Evolutionary conservation across 2,329 filamentous ascomycete species (phyloP), one percentile per base, ranked within the genome.

Genomic region (Stachybotrys echinatus): DNA sequence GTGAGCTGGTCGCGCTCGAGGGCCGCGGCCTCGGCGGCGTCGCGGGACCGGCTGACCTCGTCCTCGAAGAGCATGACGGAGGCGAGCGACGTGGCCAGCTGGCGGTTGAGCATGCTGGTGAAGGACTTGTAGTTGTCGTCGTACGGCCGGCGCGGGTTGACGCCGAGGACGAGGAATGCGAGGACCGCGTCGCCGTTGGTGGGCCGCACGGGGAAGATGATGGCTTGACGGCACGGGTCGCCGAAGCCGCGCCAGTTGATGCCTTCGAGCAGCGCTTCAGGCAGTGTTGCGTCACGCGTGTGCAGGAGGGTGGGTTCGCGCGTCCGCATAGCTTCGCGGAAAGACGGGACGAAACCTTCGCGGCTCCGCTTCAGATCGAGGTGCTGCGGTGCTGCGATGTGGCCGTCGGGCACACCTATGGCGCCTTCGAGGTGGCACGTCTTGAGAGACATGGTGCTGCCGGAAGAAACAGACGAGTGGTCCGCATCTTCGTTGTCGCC

Each of bases 111-210:
- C 47, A 69, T 58, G 20, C 57, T 74, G 3, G 84, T 69, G 52
- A 85, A 86, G 0, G 81, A 66, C 46, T 74, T 75, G 56, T 88
- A 89, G 48, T 86, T 83, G 45, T 84, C 80, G 57, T 89, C 85
- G 51, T 85, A 88, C 0, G 84, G 84, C 34, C 84, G 71, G 20
- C 84, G 72, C 5, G 86, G 84, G 56, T 88, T 88, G 7, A 88
- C 73, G 1, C 84, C 85, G 39, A 89, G 70, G 2, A 88, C 73
- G 2, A 89, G 68, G 48, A 88, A 81, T 0, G 84, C 86, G 31
- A 88, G 71, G 0, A 81, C 80, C 2, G 75, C 75, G 42, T 88
- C 84, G 5, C 71, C 82, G 2, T 81, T 86, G 0, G 84, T 75
- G 2, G 74, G 83, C 47, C 85, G 80, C 20, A 89, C 84, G 0